phyloP scores from a whole-genome alignment of 306 rosid genomes.

The Pachyrhizus erosus region DNA sequence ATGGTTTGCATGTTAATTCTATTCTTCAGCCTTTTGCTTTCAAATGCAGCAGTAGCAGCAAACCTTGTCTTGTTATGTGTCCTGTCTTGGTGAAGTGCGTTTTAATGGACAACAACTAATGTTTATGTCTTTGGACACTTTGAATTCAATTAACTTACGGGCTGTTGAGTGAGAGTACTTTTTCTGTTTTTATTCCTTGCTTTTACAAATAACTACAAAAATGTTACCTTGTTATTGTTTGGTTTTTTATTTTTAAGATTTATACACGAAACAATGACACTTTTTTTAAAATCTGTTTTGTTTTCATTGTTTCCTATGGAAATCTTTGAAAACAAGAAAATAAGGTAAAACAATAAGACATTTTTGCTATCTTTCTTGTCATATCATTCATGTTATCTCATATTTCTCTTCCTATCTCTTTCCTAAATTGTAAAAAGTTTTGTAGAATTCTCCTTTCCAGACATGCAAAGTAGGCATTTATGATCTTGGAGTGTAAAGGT shows the following conservation, averaged over 20 bases:
- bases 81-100: neutral
- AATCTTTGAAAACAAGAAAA: neutral
- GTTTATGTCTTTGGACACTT: neutral
- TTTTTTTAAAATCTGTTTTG: neutral
- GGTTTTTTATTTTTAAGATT: neutral
- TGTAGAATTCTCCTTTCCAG: neutral
- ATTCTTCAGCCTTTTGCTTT: conserved; percentile 8
- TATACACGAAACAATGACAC: neutral
- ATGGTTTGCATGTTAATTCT: neutral
- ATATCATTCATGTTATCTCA: neutral
- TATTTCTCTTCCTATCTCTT: neutral
- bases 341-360: neutral
- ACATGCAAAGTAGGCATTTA: neutral
- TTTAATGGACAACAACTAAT: neutral
- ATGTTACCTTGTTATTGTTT: neutral
- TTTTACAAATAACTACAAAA: neutral
- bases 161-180: neutral
- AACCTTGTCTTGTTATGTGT: conserved; percentile 11
- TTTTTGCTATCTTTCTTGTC: neutral
- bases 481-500: conserved; percentile 22
- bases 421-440: neutral
- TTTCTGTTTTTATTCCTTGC: neutral
- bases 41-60: conserved; percentile 9
- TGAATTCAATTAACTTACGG: neutral
- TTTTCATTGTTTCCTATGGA: neutral